A percentile compares a stretch with the other conserved stretches of the same genome.
These are phyloP conservation scores for Gomphus bonarii DNA, from an alignment of 1,284 basidiomycete genomes.

Conservation along the genomic window DNA sequence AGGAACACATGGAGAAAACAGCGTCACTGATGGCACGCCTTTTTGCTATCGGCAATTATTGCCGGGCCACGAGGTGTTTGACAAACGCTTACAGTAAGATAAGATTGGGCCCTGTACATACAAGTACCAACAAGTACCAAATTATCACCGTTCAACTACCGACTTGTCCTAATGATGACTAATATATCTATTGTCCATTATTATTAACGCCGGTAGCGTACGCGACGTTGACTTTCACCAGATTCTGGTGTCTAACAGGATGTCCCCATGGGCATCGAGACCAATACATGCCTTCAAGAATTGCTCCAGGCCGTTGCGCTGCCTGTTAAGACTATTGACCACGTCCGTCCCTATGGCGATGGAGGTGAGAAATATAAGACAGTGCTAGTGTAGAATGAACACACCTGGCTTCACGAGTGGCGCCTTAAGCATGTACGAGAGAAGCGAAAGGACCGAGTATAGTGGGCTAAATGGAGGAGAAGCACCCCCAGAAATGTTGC, in stretches of 20 bases:
- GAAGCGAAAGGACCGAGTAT: conserved; percentile 80
- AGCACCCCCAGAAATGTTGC: conserved; percentile 35
- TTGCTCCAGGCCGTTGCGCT: conserved; percentile 88
- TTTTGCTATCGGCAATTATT: background rate
- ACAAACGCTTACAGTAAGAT: background rate
- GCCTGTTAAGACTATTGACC: conserved; percentile 91
- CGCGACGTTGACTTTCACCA: conserved; percentile 44
- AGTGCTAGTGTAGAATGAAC: conserved; percentile 15
- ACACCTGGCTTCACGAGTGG: conserved; percentile 91
- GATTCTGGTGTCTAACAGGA: conserved; percentile 79
- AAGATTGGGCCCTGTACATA: background rate
- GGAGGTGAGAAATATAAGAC: background rate
- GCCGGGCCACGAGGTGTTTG: background rate
- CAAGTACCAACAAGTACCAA: background rate
- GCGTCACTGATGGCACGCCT: background rate
- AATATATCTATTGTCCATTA: background rate
- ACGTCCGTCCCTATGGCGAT: conserved; percentile 61
- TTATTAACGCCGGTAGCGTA: background rate
- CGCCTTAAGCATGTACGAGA: conserved; percentile 96
- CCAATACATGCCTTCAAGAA: conserved; percentile 92
- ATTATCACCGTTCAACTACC: background rate
- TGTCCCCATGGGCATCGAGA: conserved; percentile 71
- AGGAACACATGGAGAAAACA: background rate
- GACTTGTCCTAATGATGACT: background rate
- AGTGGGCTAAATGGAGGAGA: conserved; percentile 61